Base-by-base conservation (phyloP, 176 grass and related monocot species). In the Eleusine coracana region DNA sequence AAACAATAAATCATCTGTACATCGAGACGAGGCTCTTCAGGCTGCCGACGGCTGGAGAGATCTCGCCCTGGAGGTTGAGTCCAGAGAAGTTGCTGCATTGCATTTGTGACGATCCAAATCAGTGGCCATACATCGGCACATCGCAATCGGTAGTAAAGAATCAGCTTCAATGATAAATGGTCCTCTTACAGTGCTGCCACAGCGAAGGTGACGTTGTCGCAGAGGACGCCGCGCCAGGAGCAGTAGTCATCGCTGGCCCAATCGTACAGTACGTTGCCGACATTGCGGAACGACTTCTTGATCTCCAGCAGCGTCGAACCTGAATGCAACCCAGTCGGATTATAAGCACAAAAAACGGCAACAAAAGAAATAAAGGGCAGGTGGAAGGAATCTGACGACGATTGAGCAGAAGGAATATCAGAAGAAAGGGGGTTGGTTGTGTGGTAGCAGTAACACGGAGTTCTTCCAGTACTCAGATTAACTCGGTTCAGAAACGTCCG, bases 231-330 rank as follows among this genome's bases (percentile, higher is more conserved):
- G 81, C 97, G 89, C 97, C 97, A 99, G 36, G 89, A 96, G 48
- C 97, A 99, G 75, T 89, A 85, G 9, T 90, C 89, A 2, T 80
- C 83, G 44, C 90, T 84, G 52, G 84, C 38, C 97, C 97, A 99
- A 83, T 99, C 93, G 78, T 96, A 99, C 77, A 99, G 78, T 52
- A 90, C 84, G 70, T 99, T 99, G 76, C 89, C 97, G 52, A 94
- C 91, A 86, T 99, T 99, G 66, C 97, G 83, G 83, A 99, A 96
- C 3, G 97, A 96, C 80, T 96, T 99, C 66, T 96, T 99, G 58
- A 99, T 92, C 83, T 99, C 91, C 66, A 94, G 54, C 77, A 99
- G 74, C 80, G 89, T 92, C 25, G 91, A 82, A 34, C 97, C 97
- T 99, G 71, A 68, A 90, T 46, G 42, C 7, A 67, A 90, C 44